Percentiles rank a stretch among this genome's conserved stretches.
Evolutionary conservation across 805 yeast species (phyloP).

Genomic region (Wickerhamiella alocasiicola): DNA sequence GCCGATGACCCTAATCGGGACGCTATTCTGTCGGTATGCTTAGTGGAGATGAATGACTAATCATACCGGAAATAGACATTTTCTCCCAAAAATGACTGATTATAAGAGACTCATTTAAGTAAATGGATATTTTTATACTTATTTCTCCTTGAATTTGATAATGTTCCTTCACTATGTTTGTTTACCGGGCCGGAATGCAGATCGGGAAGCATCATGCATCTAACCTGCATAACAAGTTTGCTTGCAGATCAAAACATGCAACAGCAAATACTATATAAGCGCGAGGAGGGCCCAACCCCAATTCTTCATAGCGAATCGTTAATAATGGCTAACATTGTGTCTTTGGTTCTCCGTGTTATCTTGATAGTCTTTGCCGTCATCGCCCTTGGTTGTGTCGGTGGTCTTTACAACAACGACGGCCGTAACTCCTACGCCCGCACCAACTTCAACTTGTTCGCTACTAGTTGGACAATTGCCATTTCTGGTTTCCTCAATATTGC

Average conservation of each 20-base stretch:
- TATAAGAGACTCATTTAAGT: too few species aligned
- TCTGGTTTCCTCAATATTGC: conserved; percentile 46
- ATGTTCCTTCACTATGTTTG: too few species aligned
- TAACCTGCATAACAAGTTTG: conserved; percentile 12
- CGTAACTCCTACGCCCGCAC: conserved; percentile 51
- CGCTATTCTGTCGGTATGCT: conserved; percentile 9
- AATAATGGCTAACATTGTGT: conserved; percentile 53
- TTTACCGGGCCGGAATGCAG: too few species aligned
- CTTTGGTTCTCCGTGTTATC: conserved; percentile 56
- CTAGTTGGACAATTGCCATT: conserved; percentile 73
- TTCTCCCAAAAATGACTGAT: too few species aligned
- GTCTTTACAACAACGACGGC: conserved; percentile 41
- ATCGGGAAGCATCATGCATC: conserved; percentile 8
- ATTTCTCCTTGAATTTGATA: too few species aligned
- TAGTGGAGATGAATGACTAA: too few species aligned
- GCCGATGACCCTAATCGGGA: conserved; percentile 9
- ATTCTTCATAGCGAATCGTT: too few species aligned
- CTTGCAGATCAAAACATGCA: conserved; percentile 14
- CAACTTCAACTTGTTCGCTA: conserved; percentile 74
- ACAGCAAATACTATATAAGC: conserved; percentile 11
- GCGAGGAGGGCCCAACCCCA: background rate
- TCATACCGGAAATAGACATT: too few species aligned
- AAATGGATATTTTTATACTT: too few species aligned
- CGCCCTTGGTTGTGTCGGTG: conserved; percentile 77
- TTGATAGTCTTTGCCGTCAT: conserved; percentile 69